Base-by-base conservation (phyloP, 108 stramenopile species). In the Epithemia pelagica region DNA sequence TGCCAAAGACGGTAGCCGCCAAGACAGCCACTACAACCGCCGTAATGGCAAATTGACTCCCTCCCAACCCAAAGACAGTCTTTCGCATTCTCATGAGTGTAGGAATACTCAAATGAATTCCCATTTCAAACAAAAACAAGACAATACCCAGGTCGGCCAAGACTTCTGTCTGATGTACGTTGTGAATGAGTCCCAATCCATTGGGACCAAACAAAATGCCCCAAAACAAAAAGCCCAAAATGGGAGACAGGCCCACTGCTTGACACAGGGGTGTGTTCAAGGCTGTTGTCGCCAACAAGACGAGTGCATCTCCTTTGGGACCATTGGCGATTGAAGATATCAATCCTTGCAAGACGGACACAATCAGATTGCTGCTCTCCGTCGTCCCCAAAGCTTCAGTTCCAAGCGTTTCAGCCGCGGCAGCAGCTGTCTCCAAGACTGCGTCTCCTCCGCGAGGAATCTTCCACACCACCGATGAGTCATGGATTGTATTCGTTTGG, bases 41-140 rank as follows among this genome's bases (percentile, higher is more conserved):
- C 7, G 95, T 96, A 2, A 92, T 33, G 2, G 87, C 31, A 58
- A 97, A 94, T 76, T 96, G 95, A 18, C 78, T 71, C 27, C 87
- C 65, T 32, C 96, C 96, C 28, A 97, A 66, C 23, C 96, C 96
- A 74, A 97, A 97, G 0, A 97, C 95, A 62, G 91, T 89, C 31
- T 70, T 82, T 62, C 78, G 74, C 94, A 95, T 92, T 19, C 79
- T 80, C 83, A 88, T 80, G 61, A 94, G 73, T 8, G 86, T 87
- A 24, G 86, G 83, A 61, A 95, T 76, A 71, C 86, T 90, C 27
- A 96, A 84, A 66, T 96, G 94, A 56, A 97, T 76, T 25, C 96
- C 96, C 96, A 97, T 97, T 69, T 97, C 96, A 64, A 97, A 97
- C 0, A 97, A 76, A 75, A 97, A 97, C 68, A 97, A 94, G 2